Evolutionary conservation across 139 green algal genomes (phyloP), one percentile per base, ranked within the genome.

Genomic region (Micractinium sp.): DNA sequence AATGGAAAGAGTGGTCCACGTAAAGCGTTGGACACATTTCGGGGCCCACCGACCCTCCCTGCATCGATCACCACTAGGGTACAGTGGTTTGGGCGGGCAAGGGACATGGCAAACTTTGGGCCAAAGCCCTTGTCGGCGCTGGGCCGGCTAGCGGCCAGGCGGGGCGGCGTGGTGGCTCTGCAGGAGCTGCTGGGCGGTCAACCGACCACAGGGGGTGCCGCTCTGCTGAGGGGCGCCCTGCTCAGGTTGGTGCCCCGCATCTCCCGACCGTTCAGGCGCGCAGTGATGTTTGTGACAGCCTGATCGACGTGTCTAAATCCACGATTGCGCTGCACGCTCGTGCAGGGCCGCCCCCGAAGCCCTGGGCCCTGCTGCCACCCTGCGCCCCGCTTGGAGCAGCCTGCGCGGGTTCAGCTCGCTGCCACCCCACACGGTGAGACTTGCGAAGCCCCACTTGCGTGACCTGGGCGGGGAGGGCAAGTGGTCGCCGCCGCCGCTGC

Each of bases 341-440:
- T 83, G 77, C 77, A 83, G 77, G 38, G 20, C 71, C 20, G 31
- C 77, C 27, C 0, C 61, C 3, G 35, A 77, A 33, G 82, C 82
- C 61, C 27, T 56, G 61, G 5, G 39, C 38, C 18, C 60, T 86
- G 31, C 71, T 36, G 71, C 71, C 3, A 38, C 3, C 29, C 71
- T 38, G 71, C 71, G 9, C 33, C 39, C 73, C n/a, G 1, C 74
- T 38, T 47, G 33, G 74, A 39, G 31, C 60, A 35, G 35, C 25
- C 61, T 87, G 61, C 82, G 71, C 53, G 33, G 3, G 15, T 89
- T 84, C 76, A 78, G 60, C 66, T 76, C 87, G 25, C 87, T 90
- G n/a, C 87, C 87, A 18, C 47, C 87, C 16, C 80, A 87, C 47
- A 90, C 87, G 67, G 86, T 89, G 53, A 85, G 75, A 1, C 4